Evolutionary conservation across 371 early-diverging fungal genomes (phyloP), one percentile per base, ranked within the genome.

Genomic region (Mucor mucedo): DNA sequence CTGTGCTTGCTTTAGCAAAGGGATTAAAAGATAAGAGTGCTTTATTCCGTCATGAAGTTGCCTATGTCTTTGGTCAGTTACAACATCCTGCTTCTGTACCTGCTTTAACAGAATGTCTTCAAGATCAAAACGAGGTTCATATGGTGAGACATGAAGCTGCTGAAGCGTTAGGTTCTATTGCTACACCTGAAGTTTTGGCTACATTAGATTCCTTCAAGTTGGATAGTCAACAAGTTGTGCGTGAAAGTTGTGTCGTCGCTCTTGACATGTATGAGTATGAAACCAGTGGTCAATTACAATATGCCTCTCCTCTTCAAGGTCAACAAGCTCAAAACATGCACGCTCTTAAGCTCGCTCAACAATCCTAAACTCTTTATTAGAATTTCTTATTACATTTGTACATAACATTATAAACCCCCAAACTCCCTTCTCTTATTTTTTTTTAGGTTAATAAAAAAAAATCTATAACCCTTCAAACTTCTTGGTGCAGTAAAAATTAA

Each of bases 101-200:
- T 35, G 87, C 95, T 30, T 82, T 99, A 58, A 84, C 91, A 21
- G 83, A 90, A 65, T 87, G 90, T 27, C 78, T 95, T 47, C 78
- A 80, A 42, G 91, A 96, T 71, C 63, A 80, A 21, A 69, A 78
- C 13, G 99, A 99, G 77, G 89, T 85, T 27, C 84, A 91, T 61
- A 99, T 99, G 98, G 99, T 99, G 7, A 91, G 99, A 38, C 99
- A 99, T 73, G 99, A 99, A 82, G 93, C 94, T 61, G 99, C 99
- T 29, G 99, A 99, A 83, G 99, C 99, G 6, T 80, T 99, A 55
- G 99, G 99, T n/a, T 94, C 97, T 3, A 96, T 99, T 73, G 99
- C 97, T 39, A 94, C 93, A 4, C 89, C 93, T 38, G 96, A 98
- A 75, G 91, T 91, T 47, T 76, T 94, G 45, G 83, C 85, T 11